phyloP scores from a whole-genome alignment of 345 rosid genomes.

The Eutrema japonicum region DNA sequence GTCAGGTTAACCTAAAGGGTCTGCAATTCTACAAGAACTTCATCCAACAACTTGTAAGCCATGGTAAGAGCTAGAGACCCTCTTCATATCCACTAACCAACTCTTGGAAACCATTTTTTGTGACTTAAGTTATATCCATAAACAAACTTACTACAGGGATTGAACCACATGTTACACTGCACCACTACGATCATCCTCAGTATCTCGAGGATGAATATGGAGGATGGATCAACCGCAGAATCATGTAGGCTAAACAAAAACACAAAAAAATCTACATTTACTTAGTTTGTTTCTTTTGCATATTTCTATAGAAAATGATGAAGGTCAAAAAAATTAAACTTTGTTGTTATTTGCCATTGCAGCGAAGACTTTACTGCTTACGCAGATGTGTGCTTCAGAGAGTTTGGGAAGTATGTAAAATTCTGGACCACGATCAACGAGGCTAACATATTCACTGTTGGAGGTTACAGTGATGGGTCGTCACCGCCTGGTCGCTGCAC shows the following conservation, averaged over 20 bases:
- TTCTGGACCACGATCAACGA: too few relatives aligned
- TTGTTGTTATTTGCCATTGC: not conserved
- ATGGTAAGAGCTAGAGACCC: too few relatives aligned
- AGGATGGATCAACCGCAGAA: not conserved
- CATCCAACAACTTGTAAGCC: too few relatives aligned
- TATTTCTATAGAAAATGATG: too few relatives aligned
- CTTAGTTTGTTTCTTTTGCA: not conserved
- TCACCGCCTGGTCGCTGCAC: not conserved
- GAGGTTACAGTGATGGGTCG: not conserved
- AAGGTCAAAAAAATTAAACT: too few relatives aligned
- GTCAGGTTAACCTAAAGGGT: too few relatives aligned
- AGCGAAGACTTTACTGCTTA: not conserved
- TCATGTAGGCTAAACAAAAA: not conserved
- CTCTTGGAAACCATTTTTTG: too few relatives aligned
- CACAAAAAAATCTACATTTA: not conserved
- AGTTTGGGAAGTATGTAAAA: too few relatives aligned
- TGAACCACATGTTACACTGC: constrained; percentile 1
- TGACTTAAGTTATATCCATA: too few relatives aligned
- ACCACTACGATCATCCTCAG: constrained; percentile 1
- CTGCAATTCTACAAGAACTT: too few relatives aligned
- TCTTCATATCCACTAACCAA: too few relatives aligned
- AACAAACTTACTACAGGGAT: not conserved
- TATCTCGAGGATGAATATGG: not conserved
- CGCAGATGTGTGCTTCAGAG: too few relatives aligned
- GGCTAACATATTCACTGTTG: not conserved